Conservation (phyloP, 208 protist species). For the Vickermania spadyakhi region DNA sequence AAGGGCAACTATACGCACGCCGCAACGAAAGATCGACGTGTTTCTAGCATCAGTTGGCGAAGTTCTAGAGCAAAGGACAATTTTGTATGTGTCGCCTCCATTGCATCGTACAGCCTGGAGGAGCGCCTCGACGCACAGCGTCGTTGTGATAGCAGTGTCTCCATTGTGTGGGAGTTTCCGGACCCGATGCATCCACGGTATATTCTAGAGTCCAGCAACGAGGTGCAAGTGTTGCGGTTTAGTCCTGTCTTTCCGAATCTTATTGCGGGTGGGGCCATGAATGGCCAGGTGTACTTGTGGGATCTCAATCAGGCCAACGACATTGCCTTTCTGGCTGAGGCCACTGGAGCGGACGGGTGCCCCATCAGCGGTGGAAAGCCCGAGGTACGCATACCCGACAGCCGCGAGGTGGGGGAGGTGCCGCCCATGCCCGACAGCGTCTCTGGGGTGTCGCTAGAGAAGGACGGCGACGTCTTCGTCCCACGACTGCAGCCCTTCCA, state of each 20-base stretch:
- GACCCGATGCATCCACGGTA: slow-evolving; percentile 88
- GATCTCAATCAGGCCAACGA: slow-evolving; percentile 55
- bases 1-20: slow-evolving; percentile 83
- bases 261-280: slow-evolving; percentile 78
- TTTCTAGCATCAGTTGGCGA: slow-evolving; percentile 76
- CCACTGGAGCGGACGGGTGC: not conserved
- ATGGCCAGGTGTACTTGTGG: slow-evolving; percentile 89
- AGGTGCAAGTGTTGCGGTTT: slow-evolving; percentile 86
- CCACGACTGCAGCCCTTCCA: slow-evolving; percentile 76
- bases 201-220: slow-evolving; percentile 76
- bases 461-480: slow-evolving; percentile 72
- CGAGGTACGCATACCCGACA: slow-evolving; percentile 4
- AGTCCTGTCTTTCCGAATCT: slow-evolving; percentile 72
- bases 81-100: slow-evolving; percentile 71
- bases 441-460: slow-evolving; percentile 54
- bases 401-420: slow-evolving; percentile 56
- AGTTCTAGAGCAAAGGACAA: slow-evolving; percentile 54
- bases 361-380: not conserved
- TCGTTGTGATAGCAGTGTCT: slow-evolving; percentile 58
- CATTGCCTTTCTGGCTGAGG: slow-evolving; percentile 11
- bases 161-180: slow-evolving; percentile 83
- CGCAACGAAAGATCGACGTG: slow-evolving; percentile 60
- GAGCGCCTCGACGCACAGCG: slow-evolving; percentile 68
- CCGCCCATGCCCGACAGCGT: slow-evolving; percentile 57
- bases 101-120: slow-evolving; percentile 40